phyloP scores from a whole-genome alignment of 169 alveolate genomes.

The Cryptosporidium sp. region DNA sequence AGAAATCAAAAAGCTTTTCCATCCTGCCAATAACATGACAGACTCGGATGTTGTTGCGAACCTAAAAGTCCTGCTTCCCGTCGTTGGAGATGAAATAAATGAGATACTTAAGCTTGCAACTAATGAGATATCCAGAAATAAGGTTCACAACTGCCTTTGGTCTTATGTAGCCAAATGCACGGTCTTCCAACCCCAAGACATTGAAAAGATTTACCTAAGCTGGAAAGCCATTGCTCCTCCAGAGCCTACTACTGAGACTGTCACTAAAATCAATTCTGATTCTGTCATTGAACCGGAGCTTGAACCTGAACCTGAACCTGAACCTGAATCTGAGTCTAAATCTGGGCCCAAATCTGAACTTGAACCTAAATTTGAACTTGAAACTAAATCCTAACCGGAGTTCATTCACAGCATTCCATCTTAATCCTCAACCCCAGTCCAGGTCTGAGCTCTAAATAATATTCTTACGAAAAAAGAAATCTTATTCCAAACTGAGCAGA shows the following conservation, averaged over 20 bases:
- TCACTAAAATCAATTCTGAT: background rate
- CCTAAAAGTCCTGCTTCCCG: slow-evolving; percentile 63
- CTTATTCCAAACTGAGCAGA: too few species aligned
- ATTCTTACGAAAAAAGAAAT: too few species aligned
- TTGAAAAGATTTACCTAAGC: slow-evolving; percentile 62
- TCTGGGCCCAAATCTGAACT: background rate
- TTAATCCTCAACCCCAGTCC: too few species aligned
- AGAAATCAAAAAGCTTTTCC: slow-evolving; percentile 51
- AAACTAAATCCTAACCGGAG: background rate
- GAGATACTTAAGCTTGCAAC: slow-evolving; percentile 53
- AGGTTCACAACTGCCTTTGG: slow-evolving; percentile 53
- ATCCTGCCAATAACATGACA: slow-evolving; percentile 48
- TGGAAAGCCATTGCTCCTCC: slow-evolving; percentile 60
- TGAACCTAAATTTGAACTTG: background rate
- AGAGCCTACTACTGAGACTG: background rate
- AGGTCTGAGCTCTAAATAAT: background rate
- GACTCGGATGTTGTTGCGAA: slow-evolving; percentile 67
- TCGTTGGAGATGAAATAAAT: slow-evolving; percentile 67
- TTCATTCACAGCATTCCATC: too few species aligned
- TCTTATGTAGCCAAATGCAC: slow-evolving; percentile 71
- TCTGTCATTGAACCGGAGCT: background rate
- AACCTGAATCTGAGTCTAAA: background rate
- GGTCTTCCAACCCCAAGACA: slow-evolving; percentile 65
- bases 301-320: background rate
- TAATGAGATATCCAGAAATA: slow-evolving; percentile 39